Base-by-base conservation (phyloP, 352 stramenopile genomes). In the Pythium phragmiticola region DNA sequence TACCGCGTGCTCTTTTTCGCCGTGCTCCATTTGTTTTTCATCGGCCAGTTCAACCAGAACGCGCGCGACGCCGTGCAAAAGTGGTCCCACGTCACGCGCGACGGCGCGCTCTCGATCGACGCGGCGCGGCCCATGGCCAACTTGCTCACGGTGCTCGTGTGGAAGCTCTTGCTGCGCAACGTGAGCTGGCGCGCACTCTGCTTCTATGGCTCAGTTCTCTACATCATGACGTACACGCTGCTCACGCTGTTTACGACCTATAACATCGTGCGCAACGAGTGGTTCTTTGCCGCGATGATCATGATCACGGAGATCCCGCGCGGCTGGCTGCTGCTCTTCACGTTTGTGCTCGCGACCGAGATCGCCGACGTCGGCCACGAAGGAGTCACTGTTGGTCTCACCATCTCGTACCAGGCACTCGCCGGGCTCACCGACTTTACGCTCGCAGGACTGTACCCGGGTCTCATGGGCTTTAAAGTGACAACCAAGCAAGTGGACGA, bases 361-460 rank as follows among this genome's bases (percentile, higher is more conserved):
- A 81, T 89, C 47, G 68, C 80, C 6, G 68, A 80, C 19, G 54
- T 80, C 2, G 82, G 78, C 3, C 71, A 68, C 17, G 80, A 89
- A 53, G 82, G 80, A 3, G 72, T 79, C 17, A 86, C 76, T 0
- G 70, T 88, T 28, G 80, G 80, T 0, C 49, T 88, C 14, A 55
- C 84, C 6, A 57, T 87, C 17, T 88, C 82, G 7, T 77, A 80
- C 45, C 72, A 85, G 47, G 67, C 61, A 30, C 69, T 89, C 19
- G 65, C 69, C 3, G 70, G 50, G n/a, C 58, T 77, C 21, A 59
- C 60, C 0, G 62, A 69, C 4, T 70, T 71, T 42, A 75, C 65
- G 17, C 21, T 84, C 4, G 69, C 57, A 0, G 19, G 54, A 5
- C 67, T 66, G 52, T 72, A 86, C 17, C 75, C 57, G 17, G 37